phyloP scores from a whole-genome alignment of 176 grass and related monocot genomes.

The maize (Zea mays) region DNA sequence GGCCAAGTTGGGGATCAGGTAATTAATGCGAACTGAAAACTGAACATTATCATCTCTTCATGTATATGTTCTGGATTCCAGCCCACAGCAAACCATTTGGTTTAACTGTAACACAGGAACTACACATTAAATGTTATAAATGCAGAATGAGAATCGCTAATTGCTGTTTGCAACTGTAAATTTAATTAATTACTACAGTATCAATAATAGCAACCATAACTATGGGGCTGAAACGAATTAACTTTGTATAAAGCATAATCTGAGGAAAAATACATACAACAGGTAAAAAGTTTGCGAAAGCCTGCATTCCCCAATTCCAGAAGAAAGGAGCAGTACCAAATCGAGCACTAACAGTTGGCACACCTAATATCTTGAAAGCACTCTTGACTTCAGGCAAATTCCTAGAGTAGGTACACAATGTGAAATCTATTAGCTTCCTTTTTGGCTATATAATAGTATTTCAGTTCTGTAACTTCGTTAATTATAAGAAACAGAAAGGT shows the following conservation, averaged over 20 bases:
- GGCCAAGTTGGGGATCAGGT: slow-evolving; percentile 21
- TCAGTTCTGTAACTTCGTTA: neutral
- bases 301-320: slow-evolving; percentile 99
- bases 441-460: neutral
- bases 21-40: neutral
- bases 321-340: slow-evolving; percentile 93
- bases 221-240: neutral
- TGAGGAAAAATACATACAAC: slow-evolving; percentile 53
- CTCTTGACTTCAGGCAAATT: slow-evolving; percentile 95
- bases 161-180: neutral
- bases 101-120: slow-evolving; percentile 3
- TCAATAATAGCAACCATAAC: neutral
- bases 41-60: neutral
- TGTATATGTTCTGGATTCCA: slow-evolving; percentile 21
- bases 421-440: slow-evolving; percentile 18
- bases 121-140: slow-evolving; percentile 1
- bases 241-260: slow-evolving; percentile 15
- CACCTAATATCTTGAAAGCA: slow-evolving; percentile 73
- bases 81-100: neutral
- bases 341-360: slow-evolving; percentile 90
- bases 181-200: neutral
- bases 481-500: slow-evolving; percentile 5
- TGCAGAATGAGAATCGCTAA: neutral
- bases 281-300: slow-evolving; percentile 74
- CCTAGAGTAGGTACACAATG: slow-evolving; percentile 50